Evolutionary conservation across 768 basidiomycete genomes (phyloP).

Genomic region (Galerina marginata): DNA sequence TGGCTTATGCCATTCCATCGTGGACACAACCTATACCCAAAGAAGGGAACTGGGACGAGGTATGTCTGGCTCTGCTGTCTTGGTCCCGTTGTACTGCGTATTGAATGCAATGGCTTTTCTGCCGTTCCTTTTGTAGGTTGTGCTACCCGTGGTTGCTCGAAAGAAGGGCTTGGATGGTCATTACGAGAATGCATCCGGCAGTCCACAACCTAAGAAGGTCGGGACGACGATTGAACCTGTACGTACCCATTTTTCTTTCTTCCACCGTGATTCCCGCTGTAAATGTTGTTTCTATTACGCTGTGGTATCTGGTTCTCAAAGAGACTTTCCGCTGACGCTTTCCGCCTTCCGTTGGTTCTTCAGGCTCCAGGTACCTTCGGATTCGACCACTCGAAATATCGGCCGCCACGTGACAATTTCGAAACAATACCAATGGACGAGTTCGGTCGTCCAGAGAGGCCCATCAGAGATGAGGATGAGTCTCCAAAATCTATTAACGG

Average conservation of each 20-base stretch:
- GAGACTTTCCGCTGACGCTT: constrained; percentile 3
- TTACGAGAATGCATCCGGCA: constrained; percentile 74
- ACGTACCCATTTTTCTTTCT: constrained; percentile 31
- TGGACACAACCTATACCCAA: constrained; percentile 78
- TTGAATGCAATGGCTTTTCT: not conserved
- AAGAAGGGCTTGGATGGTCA: constrained; percentile 79
- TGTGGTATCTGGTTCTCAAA: not conserved
- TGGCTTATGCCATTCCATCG: constrained; percentile 78
- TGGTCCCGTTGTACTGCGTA: not conserved
- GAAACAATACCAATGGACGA: constrained; percentile 68
- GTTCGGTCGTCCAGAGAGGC: constrained; percentile 53
- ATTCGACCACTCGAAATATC: constrained; percentile 75
- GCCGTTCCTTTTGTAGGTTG: constrained; percentile 55
- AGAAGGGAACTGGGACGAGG: constrained; percentile 87
- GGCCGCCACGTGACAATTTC: constrained; percentile 46
- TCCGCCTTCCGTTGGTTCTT: constrained; percentile 1
- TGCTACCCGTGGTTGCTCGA: constrained; percentile 82
- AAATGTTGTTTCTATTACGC: not conserved
- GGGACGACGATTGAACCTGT: constrained; percentile 61
- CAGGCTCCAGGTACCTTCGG: constrained; percentile 88
- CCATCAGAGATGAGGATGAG: constrained; percentile 22
- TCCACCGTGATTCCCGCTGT: constrained; percentile 5
- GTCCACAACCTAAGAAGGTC: constrained; percentile 56
- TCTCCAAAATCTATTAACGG: constrained; percentile 26
- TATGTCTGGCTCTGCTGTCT: constrained; percentile 35